These are phyloP conservation scores for Scalesia atractyloides DNA, from an alignment of 129 eudicot species.

Conservation along the genomic window DNA sequence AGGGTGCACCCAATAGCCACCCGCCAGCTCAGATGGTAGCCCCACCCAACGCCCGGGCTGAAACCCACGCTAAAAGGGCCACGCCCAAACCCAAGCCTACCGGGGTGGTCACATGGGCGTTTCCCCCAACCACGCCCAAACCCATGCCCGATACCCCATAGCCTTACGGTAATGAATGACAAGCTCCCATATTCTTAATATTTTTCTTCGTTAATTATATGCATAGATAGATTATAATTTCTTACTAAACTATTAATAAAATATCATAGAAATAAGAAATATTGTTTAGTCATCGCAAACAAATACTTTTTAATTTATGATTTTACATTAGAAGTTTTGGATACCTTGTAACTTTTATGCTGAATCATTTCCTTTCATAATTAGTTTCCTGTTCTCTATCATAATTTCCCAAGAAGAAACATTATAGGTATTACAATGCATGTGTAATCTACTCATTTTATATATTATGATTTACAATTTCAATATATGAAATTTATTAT, in stretches of 20 bases:
- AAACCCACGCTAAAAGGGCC: too few species aligned
- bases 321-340: background rate
- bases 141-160: too few species aligned
- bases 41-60: too few species aligned
- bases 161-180: too few species aligned
- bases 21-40: too few species aligned
- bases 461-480: conserved; percentile 2
- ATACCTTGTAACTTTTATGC: background rate
- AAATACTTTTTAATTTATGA: background rate
- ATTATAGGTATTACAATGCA: conserved; percentile 16
- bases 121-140: too few species aligned
- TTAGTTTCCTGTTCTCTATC: conserved; percentile 1
- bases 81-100: too few species aligned
- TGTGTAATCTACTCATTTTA: conserved; percentile 13
- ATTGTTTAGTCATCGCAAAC: background rate
- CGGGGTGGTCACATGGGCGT: too few species aligned
- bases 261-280: background rate
- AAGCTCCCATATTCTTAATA: too few species aligned
- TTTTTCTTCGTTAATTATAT: too few species aligned
- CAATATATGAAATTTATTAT: background rate
- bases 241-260: background rate
- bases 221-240: too few species aligned
- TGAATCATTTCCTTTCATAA: background rate
- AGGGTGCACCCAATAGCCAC: too few species aligned
- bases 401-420: conserved; percentile 2